Evolutionary conservation across 441 rosid species (phyloP).

Genomic region (Theobroma grandiflorum): DNA sequence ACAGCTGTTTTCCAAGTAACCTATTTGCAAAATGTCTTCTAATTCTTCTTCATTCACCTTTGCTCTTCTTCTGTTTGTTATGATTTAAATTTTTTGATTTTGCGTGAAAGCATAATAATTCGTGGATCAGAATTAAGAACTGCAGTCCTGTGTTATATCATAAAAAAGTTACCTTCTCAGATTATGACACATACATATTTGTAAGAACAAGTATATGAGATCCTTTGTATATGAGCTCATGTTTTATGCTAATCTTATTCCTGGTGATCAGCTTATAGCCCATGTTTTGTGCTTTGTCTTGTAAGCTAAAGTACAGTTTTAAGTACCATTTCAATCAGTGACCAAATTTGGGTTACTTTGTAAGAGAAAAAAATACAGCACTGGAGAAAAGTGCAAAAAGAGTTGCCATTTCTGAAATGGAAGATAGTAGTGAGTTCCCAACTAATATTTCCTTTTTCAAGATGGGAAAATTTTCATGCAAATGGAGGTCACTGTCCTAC

Average conservation of each 20-base stretch:
- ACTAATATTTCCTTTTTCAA: not conserved
- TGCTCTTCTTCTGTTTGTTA: not conserved
- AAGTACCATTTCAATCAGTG: not conserved
- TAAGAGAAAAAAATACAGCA: not conserved
- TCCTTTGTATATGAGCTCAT: not conserved
- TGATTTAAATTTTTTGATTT: slow-evolving; percentile 9
- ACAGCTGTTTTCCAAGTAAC: slow-evolving; percentile 61
- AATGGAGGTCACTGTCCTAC: too few relatives aligned
- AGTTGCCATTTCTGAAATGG: not conserved
- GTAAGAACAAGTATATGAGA: slow-evolving; percentile 20
- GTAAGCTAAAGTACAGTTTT: not conserved
- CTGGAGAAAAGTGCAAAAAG: not conserved
- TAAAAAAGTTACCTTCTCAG: slow-evolving; percentile 36
- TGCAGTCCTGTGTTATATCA: slow-evolving; percentile 32
- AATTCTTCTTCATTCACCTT: slow-evolving; percentile 10
- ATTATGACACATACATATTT: slow-evolving; percentile 35
- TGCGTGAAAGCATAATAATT: slow-evolving; percentile 35
- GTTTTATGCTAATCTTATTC: not conserved
- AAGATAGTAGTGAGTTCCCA: not conserved
- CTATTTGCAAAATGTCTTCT: slow-evolving; percentile 29
- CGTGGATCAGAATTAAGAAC: slow-evolving; percentile 30
- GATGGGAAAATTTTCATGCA: not conserved
- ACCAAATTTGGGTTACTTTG: not conserved
- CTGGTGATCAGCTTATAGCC: not conserved
- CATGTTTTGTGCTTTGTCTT: not conserved